Conservation (phyloP, 1,284 basidiomycete species). For the Leccinum pachyderme region DNA sequence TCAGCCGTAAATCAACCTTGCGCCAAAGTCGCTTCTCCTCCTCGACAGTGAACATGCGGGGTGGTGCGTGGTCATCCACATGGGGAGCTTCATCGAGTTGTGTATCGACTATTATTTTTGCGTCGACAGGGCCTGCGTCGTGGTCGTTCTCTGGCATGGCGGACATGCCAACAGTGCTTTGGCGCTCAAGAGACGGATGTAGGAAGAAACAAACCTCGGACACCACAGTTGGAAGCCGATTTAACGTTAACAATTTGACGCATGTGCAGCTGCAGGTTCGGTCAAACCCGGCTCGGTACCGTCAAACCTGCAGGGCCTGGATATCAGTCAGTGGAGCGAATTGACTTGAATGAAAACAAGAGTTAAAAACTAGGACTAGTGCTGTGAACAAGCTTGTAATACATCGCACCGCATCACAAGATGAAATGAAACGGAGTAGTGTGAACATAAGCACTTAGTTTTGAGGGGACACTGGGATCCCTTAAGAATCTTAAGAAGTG, state of each 20-base stretch:
- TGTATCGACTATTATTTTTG: neutral
- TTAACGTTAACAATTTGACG: neutral
- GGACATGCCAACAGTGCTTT: neutral
- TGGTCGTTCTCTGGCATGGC: neutral
- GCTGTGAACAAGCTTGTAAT: neutral
- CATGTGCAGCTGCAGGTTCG: neutral
- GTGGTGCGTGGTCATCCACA: neutral
- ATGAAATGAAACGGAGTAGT: neutral
- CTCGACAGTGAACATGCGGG: slow-evolving; percentile 26
- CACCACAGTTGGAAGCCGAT: neutral
- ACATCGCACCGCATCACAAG: neutral
- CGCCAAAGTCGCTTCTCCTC: slow-evolving; percentile 59
- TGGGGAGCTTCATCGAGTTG: neutral
- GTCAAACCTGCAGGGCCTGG: neutral
- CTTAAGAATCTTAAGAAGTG: neutral
- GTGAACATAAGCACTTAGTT: neutral
- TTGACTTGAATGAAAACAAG: neutral
- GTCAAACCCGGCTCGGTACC: neutral
- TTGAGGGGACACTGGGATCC: neutral
- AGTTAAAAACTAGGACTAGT: neutral
- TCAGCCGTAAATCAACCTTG: slow-evolving; percentile 61
- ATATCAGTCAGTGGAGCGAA: neutral
- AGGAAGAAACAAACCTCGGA: neutral
- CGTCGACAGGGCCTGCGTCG: neutral
- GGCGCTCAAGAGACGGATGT: neutral